Percentiles rank a stretch among this genome's conserved stretches.
phyloP scores from a whole-genome alignment of 2,329 filamentous ascomycete species.

The Xylariaceae sp. region DNA sequence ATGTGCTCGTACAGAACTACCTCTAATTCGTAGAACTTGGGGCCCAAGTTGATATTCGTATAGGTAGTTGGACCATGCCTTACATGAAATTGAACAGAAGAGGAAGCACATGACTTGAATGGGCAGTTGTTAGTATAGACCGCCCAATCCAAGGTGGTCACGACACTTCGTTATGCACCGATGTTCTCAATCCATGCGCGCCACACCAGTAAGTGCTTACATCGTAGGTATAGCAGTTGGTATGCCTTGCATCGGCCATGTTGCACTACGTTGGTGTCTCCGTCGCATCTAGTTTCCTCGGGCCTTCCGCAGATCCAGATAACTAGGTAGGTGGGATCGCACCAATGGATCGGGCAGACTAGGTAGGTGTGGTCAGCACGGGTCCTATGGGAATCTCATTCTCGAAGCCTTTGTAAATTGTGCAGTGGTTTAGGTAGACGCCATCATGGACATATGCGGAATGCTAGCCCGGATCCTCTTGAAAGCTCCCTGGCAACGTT shows the following conservation, averaged over 20 bases:
- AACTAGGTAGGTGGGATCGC: not conserved
- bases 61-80: not conserved
- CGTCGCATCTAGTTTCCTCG: constrained; percentile 1
- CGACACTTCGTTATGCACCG: no score
- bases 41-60: not conserved
- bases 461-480: not conserved
- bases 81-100: no score
- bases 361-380: not conserved
- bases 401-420: not conserved
- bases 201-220: constrained; percentile 1
- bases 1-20: no score
- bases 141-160: not conserved
- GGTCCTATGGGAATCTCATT: not conserved
- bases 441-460: not conserved
- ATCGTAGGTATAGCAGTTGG: not conserved
- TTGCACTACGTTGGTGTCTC: not conserved
- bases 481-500: no score
- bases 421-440: no score
- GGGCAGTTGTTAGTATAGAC: not conserved
- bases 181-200: no score
- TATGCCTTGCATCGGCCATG: constrained; percentile 16
- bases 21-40: no score
- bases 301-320: constrained; percentile 12
- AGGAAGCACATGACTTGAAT: not conserved
- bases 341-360: not conserved